Conservation (phyloP, 768 basidiomycete genomes). For the Strobilomyces dryophilus region DNA sequence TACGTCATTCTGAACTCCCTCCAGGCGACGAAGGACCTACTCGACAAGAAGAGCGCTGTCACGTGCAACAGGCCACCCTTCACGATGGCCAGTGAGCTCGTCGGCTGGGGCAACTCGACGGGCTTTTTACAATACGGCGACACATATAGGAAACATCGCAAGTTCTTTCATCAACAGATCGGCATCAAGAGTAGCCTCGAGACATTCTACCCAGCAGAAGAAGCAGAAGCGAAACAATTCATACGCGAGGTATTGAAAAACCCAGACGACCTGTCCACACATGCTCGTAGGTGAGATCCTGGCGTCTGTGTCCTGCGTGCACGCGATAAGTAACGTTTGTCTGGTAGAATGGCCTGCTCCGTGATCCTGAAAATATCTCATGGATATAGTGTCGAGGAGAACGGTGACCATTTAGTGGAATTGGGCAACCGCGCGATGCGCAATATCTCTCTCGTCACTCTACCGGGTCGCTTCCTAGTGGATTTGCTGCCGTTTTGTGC, state of each 20-base stretch:
- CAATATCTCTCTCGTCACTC: conserved; percentile 5
- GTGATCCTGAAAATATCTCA: conserved; percentile 33
- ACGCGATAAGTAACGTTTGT: not conserved
- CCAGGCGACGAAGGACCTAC: conserved; percentile 24
- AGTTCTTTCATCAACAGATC: conserved; percentile 5
- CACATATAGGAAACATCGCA: conserved; percentile 5
- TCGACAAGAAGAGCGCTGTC: conserved; percentile 9
- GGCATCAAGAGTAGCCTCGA: conserved; percentile 3
- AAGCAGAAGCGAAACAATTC: conserved; percentile 5
- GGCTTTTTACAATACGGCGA: conserved; percentile 9
- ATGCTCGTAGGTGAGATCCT: conserved; percentile 5
- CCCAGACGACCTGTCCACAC: conserved; percentile 1
- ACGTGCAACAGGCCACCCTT: conserved; percentile 7
- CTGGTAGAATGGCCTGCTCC: conserved; percentile 4
- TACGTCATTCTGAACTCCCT: conserved; percentile 47
- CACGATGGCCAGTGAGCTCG: conserved; percentile 20
- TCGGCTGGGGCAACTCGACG: conserved; percentile 5
- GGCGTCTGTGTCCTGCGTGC: not conserved
- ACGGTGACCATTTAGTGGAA: conserved; percentile 32
- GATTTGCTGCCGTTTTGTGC: conserved; percentile 6
- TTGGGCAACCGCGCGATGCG: conserved; percentile 23
- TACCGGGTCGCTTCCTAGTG: conserved; percentile 6
- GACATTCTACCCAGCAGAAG: conserved; percentile 3
- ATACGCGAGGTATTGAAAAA: not conserved
- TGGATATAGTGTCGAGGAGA: conserved; percentile 30